These are phyloP conservation scores for Phlebiopsis flavidoalba DNA, from an alignment of 768 basidiomycete genomes.

Conservation along the genomic window DNA sequence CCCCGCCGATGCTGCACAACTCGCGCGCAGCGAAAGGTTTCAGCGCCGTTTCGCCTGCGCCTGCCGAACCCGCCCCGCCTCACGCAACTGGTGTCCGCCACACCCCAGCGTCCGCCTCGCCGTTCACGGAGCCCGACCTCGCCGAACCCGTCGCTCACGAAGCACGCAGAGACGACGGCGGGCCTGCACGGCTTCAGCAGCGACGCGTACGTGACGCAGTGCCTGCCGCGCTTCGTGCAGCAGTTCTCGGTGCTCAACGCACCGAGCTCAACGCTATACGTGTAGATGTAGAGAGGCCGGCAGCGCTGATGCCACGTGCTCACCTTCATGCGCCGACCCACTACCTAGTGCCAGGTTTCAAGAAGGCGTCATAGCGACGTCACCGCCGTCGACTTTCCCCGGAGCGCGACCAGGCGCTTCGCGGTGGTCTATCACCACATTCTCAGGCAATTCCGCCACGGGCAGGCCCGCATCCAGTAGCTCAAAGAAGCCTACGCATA, in stretches of 20 bases:
- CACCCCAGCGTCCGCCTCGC: slow-evolving; percentile 56
- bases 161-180: slow-evolving; percentile 69
- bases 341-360: slow-evolving; percentile 92
- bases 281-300: too few species aligned
- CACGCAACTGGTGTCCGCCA: not conserved
- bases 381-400: slow-evolving; percentile 92
- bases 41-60: slow-evolving; percentile 5
- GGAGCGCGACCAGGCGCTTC: slow-evolving; percentile 88
- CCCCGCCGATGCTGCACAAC: slow-evolving; percentile 38
- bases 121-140: slow-evolving; percentile 89
- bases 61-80: not conserved
- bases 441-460: slow-evolving; percentile 71
- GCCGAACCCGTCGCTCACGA: slow-evolving; percentile 73
- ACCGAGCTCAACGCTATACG: slow-evolving; percentile 82
- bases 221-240: slow-evolving; percentile 95
- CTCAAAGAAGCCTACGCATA: slow-evolving; percentile 98
- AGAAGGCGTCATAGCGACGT: slow-evolving; percentile 89
- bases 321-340: slow-evolving; percentile 94
- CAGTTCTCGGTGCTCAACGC: slow-evolving; percentile 97
- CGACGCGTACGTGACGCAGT: slow-evolving; percentile 91
- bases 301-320: slow-evolving; percentile 79
- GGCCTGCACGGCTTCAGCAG: slow-evolving; percentile 80
- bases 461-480: slow-evolving; percentile 84
- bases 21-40: slow-evolving; percentile 42
- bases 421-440: slow-evolving; percentile 98